Conservation (phyloP, 371 early-diverging fungal species). For the Actinomortierella ambigua region DNA sequence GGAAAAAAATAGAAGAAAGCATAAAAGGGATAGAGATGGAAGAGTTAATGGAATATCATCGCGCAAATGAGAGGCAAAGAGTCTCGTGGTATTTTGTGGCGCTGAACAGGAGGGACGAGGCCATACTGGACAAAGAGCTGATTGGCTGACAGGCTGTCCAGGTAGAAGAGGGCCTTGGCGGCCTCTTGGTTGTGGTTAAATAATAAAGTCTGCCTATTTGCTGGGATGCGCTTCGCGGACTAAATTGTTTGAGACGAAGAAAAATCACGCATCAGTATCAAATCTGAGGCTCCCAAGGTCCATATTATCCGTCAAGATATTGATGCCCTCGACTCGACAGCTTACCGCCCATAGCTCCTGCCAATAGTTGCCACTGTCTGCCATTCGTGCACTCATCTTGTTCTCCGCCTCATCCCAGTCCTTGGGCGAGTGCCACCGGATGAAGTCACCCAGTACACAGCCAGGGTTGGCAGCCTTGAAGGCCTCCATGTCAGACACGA, state of each 20-base stretch:
- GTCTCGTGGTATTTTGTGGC: not conserved
- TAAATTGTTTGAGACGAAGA: conserved; percentile 12
- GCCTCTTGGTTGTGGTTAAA: conserved; percentile 78
- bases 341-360: conserved; percentile 82
- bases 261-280: conserved; percentile 3
- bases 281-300: no score
- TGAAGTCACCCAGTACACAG: conserved; percentile 83
- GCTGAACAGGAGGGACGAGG: not conserved
- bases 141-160: conserved; percentile 71
- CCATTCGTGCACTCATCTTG: conserved; percentile 80
- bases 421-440: conserved; percentile 95
- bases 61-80: not conserved
- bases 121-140: conserved; percentile 71
- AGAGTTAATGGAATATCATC: not conserved
- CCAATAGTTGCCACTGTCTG: conserved; percentile 83
- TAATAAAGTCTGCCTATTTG: conserved; percentile 74
- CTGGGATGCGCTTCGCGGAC: conserved; percentile 71
- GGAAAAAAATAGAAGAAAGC: not conserved
- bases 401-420: conserved; percentile 72
- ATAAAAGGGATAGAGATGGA: not conserved
- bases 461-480: conserved; percentile 66
- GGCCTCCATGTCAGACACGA: conserved; percentile 73
- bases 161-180: conserved; percentile 65
- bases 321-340: not conserved
- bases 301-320: no score